Evolutionary conservation across 139 green algal genomes (phyloP), one percentile per base, ranked within the genome.

Genomic region (Chlamydomonas sphaeroides): DNA sequence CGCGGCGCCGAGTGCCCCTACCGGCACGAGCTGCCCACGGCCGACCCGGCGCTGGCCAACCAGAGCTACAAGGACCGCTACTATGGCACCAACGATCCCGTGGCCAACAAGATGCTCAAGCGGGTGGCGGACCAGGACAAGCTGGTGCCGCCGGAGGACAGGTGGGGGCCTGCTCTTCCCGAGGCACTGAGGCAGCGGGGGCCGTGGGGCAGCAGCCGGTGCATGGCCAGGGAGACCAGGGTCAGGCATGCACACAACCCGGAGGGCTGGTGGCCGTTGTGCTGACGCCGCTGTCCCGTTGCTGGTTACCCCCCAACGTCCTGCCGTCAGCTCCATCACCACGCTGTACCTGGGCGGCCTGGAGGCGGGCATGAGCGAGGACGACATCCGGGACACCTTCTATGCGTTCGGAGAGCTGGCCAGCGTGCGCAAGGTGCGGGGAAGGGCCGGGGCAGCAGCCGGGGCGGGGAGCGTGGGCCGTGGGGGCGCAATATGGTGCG

Each of bases 41-140:
- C 84, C 25, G 56, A 62, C 56, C 56, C 56, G 2, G 6, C 23
- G 68, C 92, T 99, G 75, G 79, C 89, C 11, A 88, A 98, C 76
- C 96, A 99, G 92, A 98, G 98, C 90, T 98, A 98, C 85, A 97
- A 98, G 88, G 96, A 99, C 79, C 88, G 97, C 28, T 99, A 99
- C 91, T 98, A 98, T 76, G 97, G 97, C 59, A 91, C 97, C 59
- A 99, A 99, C 79, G 97, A 99, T 87, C 97, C 97, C 4, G 97
- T 99, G 45, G 97, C 97, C 2, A 87, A 91, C 65, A 98, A 98
- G 91, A 95, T 99, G 91, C 73, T 99, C 76, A 78, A 81, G 5
- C 78, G 92, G 0, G 91, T 91, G 25, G 80, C 79, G 5, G 90
- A 97, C 33, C 91, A 94, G 88, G 86, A 89, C 5, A 95, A 90